Base-by-base conservation (phyloP, 768 basidiomycete genomes). In the Daedaleopsis nitida region DNA sequence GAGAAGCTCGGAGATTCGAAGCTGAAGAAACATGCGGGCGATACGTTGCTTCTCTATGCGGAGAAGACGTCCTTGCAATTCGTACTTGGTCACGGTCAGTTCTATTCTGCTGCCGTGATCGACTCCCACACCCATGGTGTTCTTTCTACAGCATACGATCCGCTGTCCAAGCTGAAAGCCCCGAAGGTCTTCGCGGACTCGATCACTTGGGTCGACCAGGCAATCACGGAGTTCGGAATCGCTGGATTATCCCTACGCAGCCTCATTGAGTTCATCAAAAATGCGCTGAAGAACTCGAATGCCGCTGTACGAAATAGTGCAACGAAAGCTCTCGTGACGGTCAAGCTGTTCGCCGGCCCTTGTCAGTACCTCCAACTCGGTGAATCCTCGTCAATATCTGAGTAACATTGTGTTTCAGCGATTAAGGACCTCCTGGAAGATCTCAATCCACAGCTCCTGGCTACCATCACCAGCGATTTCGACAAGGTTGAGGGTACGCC, bases 1-100 rank as follows among this genome's bases (percentile, higher is more conserved):
- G 97, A 99, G 75, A 98, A 99, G 75, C 78, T 99, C 50, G 97
- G 97, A 21, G 97, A 99, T 70, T 77, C 92, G 76, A 99, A 99
- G 71, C 76, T 99, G 60, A 98, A 98, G 80, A 98, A 98, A 72
- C 91, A 96, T 5, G 93, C 96, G 21, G 91, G 93, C 21, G 97
- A 99, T 49, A 82, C 92, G 0, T 76, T 99, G n/a, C 69, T 85
- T 1, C 69, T 83, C 0, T 96, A 94, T 69, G 88, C 94, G 0
- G 97, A 98, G 74, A 96, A 89, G 75, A 94, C 92, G 0, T 97
- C 94, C 4, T 76, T 98, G 50, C 94, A 96, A 60, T 98, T 99
- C 70, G 91, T 98, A 19, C 83, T 99, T 3, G 85, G 84, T 60
- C 96, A 96, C 82, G 91, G 97, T 95, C 67, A 54, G 83, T 57